Evolutionary conservation across 2,329 filamentous ascomycete genomes (phyloP), one percentile per base, ranked within the genome.

Genomic region (Pseudocercospora fijiensis): DNA sequence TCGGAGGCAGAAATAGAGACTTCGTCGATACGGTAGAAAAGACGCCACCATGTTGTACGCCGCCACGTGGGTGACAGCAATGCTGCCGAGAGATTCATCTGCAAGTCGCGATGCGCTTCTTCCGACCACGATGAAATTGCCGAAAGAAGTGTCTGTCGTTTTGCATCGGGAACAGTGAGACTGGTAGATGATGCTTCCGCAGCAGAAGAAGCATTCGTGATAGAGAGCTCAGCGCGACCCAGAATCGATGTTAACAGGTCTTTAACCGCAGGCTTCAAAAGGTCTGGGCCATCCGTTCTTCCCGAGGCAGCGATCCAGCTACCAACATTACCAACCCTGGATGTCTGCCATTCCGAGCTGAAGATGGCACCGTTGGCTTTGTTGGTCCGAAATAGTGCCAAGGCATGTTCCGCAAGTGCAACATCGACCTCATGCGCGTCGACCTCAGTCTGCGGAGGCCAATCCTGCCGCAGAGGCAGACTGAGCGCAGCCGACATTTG

Each of bases 11-110:
- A 87, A 84, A 94, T 90, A 2, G 87, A 86, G 10, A 97, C 91
- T 72, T 97, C 94, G 74, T 98, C 94, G 24, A 95, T 92, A 20
- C 92, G 87, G 92, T 92, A 96, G 74, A 96, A 92, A 0, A 98
- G 84, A 76, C 96, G 96, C 90, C 92, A 97, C 93, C 94, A 98
- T 16, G 88, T 85, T 3, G 96, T 81, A 67, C 90, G 89, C 26
- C 86, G 85, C 94, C 94, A 97, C 43, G 87, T 83, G 18, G 80
- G 83, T n/a, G 90, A 87, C 0, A 85, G 81, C 70, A 97, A 94
- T 0, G 91, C 92, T 51, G 86, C 79, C 68, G 94, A 89, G 1
- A 97, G 85, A 70, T 92, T 85, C 57, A 89, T 85, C 66, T 92
- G 90, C 7, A 98, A 83, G 76, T 98, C 94, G 0, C 87, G 84